Percentiles rank a stretch among this genome's conserved stretches.
Conservation (phyloP, 345 rosid species). For the Rubroshorea leprosula region DNA sequence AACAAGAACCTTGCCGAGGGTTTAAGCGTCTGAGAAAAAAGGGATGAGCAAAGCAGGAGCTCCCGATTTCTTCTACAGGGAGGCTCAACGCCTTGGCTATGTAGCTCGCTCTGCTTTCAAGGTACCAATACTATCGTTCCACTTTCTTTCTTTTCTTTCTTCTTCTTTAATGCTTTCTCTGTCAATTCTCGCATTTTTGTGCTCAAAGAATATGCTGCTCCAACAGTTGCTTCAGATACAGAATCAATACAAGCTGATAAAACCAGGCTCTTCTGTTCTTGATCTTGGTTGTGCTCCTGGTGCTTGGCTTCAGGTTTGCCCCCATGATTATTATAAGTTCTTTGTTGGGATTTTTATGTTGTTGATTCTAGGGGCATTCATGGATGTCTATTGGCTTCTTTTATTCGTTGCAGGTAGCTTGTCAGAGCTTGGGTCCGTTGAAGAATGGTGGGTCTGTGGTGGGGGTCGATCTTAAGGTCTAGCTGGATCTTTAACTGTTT, state of each 20-base stretch:
- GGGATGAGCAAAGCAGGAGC: slow-evolving; percentile 73
- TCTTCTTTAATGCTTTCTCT: too few relatives aligned
- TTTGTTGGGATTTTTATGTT: neutral
- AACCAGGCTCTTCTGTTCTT: slow-evolving; percentile 81
- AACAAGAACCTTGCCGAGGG: neutral
- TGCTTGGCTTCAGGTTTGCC: slow-evolving; percentile 96
- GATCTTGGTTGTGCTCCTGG: slow-evolving; percentile 99
- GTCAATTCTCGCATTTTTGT: neutral
- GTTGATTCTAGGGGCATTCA: neutral
- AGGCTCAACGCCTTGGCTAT: slow-evolving; percentile 97
- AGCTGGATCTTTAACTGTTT: neutral
- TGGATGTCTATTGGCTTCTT: neutral
- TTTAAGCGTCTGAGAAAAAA: neutral
- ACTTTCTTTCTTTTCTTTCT: neutral
- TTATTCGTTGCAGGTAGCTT: slow-evolving; percentile 82
- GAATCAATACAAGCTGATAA: slow-evolving; percentile 70
- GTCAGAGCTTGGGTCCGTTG: slow-evolving; percentile 82
- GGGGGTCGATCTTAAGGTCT: slow-evolving; percentile 87
- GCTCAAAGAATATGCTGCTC: neutral
- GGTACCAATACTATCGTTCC: slow-evolving; percentile 27
- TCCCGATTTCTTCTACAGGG: slow-evolving; percentile 95
- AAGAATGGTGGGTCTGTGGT: slow-evolving; percentile 77
- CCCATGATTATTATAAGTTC: neutral
- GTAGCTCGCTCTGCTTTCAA: slow-evolving; percentile 98
- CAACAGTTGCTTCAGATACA: slow-evolving; percentile 88